Evolutionary conservation across 2,329 filamentous ascomycete genomes (phyloP).

Genomic region (Celoporthe dispersa): DNA sequence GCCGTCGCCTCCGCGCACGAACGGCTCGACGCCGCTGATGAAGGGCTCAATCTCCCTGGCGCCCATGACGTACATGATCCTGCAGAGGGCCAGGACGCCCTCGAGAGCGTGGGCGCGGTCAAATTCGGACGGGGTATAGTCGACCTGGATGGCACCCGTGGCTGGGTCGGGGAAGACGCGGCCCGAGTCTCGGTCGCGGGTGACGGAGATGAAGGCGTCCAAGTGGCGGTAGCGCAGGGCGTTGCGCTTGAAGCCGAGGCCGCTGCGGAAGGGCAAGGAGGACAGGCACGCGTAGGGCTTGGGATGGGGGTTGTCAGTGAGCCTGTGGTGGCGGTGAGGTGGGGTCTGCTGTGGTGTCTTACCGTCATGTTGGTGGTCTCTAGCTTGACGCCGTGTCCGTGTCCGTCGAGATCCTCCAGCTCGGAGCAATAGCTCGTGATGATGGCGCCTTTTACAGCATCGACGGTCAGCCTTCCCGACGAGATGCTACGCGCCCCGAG

Average conservation of each 20-base stretch:
- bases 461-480: constrained; percentile 17
- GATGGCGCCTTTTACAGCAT: constrained; percentile 63
- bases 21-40: constrained; percentile 67
- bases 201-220: constrained; percentile 73
- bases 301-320: constrained; percentile 39
- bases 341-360: constrained; percentile 32
- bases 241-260: constrained; percentile 73
- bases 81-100: constrained; percentile 72
- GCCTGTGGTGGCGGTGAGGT: too few species aligned
- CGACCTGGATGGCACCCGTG: constrained; percentile 67
- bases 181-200: constrained; percentile 77
- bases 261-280: constrained; percentile 68
- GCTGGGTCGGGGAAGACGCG: constrained; percentile 72
- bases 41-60: constrained; percentile 78
- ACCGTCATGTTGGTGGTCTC: constrained; percentile 73
- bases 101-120: constrained; percentile 75
- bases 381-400: constrained; percentile 82
- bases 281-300: constrained; percentile 65
- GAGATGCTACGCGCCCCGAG: not conserved
- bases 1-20: constrained; percentile 47
- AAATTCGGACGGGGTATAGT: constrained; percentile 72
- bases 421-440: constrained; percentile 78
- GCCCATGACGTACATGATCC: constrained; percentile 78
- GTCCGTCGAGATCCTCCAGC: constrained; percentile 79
- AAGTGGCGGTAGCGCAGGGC: constrained; percentile 71